These are phyloP conservation scores for Caloboletus firmus DNA, from an alignment of 1,284 basidiomycete species.

Conservation along the genomic window DNA sequence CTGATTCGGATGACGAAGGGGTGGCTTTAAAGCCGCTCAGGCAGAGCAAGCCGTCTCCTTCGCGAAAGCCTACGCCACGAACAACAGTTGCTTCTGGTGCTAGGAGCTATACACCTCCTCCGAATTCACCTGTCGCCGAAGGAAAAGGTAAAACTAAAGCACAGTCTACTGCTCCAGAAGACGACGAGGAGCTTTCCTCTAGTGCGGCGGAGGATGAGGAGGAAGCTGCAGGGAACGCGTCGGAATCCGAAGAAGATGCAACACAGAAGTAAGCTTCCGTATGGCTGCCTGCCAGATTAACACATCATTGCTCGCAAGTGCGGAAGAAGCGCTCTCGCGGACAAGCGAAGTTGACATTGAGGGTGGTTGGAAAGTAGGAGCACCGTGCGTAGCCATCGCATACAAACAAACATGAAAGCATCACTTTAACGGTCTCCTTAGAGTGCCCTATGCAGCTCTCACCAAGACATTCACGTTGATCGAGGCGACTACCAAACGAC, in stretches of 20 bases:
- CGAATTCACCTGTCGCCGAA: slow-evolving; percentile 16
- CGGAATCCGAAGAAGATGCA: slow-evolving; percentile 39
- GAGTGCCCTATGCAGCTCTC: slow-evolving; percentile 92
- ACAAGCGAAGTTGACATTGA: slow-evolving; percentile 75
- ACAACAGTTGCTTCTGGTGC: slow-evolving; percentile 4
- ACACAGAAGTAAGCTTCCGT: slow-evolving; percentile 58
- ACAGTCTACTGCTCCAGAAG: slow-evolving; percentile 31
- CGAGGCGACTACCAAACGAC: slow-evolving; percentile 92
- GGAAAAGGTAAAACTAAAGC: slow-evolving; percentile 25
- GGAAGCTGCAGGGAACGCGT: slow-evolving; percentile 43
- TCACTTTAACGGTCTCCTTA: slow-evolving; percentile 34
- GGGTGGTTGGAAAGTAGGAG: slow-evolving; percentile 85
- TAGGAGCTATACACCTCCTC: slow-evolving; percentile 15
- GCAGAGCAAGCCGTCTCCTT: not conserved
- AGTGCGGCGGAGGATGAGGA: slow-evolving; percentile 57
- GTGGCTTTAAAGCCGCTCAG: slow-evolving; percentile 10
- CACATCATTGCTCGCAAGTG: slow-evolving; percentile 45
- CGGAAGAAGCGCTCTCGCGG: slow-evolving; percentile 64
- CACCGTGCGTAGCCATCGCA: slow-evolving; percentile 59
- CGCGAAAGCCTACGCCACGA: slow-evolving; percentile 1
- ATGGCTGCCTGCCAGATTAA: not conserved
- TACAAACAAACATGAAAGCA: not conserved
- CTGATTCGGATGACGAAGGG: slow-evolving; percentile 68
- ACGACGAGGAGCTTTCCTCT: slow-evolving; percentile 40
- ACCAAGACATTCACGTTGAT: slow-evolving; percentile 89